Evolutionary conservation across 2,329 filamentous ascomycete species (phyloP), one percentile per base, ranked within the genome.

Genomic region (Talaromyces sp.): DNA sequence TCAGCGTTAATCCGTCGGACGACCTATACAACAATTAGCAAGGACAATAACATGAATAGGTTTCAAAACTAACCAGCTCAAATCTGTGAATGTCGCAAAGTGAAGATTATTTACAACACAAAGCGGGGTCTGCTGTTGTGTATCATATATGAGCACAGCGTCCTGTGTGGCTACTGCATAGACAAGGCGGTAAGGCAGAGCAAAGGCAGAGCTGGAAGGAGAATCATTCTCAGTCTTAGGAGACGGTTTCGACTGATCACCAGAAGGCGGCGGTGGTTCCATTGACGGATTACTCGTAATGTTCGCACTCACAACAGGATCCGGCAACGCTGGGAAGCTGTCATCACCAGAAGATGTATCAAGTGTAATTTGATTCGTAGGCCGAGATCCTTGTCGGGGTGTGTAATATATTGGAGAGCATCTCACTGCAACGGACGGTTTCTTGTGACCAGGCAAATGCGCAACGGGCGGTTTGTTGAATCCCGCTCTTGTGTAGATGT

Each of bases 161-260:
- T 99, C 94, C 70, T 97, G 93, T 0, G 94, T 99, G 7, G 94
- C 95, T 37, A 99, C 93, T 3, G 93, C 94, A 74, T 97, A 99
- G 0, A 99, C 83, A 79, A 99, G 91, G 25, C 94, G 87, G 72
- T 99, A 97, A 0, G 91, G 89, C 45, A 99, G 78, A 2, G 86
- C 84, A 73, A 99, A 97, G 1, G 88, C 88, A 4, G 81, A 76
- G 17, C 69, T 72, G 2, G 86, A 83, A 10, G 58, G 35, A 28
- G 37, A 1, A 13, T 58, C 55, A 28, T 15, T 53, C 17, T 60
- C 55, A 5, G 84, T 84, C 17, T 84, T 79, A 2, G 75, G 73
- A 15, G 81, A 81, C 2, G 84, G 74, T 19, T 81, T 79, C 8
- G 79, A 72, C 19, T 75, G 65, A 37, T 85, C 84, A 57, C 72